Evolutionary conservation across 345 rosid genomes (phyloP).

Genomic region (Rhizophora mangle): DNA sequence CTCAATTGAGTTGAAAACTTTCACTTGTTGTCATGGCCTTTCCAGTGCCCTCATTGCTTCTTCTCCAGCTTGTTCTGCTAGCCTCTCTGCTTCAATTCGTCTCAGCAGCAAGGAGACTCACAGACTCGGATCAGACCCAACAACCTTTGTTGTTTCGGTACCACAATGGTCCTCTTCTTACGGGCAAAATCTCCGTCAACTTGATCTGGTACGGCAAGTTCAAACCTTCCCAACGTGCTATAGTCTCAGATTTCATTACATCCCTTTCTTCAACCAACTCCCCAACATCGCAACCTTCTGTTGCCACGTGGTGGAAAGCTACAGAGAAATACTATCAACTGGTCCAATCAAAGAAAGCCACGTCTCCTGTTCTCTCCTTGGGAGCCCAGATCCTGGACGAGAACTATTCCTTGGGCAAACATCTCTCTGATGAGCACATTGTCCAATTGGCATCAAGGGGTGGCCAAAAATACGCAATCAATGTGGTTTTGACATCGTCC

Average conservation of each 20-base stretch:
- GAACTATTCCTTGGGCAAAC: constrained; percentile 22
- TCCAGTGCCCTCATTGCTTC: neutral
- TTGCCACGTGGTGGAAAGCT: constrained; percentile 22
- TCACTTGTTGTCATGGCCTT: constrained; percentile 13
- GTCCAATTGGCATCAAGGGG: constrained; percentile 21
- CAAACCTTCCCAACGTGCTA: constrained; percentile 27
- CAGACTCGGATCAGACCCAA: constrained; percentile 1
- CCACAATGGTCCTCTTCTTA: constrained; percentile 29
- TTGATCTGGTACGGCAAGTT: constrained; percentile 29
- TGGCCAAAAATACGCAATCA: constrained; percentile 18
- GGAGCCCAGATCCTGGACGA: constrained; percentile 22
- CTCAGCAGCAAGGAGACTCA: constrained; percentile 12
- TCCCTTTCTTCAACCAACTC: constrained; percentile 9
- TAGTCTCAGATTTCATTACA: constrained; percentile 23
- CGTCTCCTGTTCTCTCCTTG: constrained; percentile 7
- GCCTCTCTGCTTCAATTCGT: constrained; percentile 4
- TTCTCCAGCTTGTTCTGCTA: constrained; percentile 4
- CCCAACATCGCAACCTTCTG: constrained; percentile 9
- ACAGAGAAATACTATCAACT: constrained; percentile 21
- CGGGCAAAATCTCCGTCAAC: constrained; percentile 18
- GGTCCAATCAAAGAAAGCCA: constrained; percentile 6
- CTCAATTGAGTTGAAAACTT: neutral
- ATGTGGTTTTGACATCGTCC: constrained; percentile 23
- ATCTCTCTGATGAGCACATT: constrained; percentile 21
- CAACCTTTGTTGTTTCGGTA: constrained; percentile 15